Base-by-base conservation (phyloP, 139 green algal genomes). In the Micromonas commoda region DNA sequence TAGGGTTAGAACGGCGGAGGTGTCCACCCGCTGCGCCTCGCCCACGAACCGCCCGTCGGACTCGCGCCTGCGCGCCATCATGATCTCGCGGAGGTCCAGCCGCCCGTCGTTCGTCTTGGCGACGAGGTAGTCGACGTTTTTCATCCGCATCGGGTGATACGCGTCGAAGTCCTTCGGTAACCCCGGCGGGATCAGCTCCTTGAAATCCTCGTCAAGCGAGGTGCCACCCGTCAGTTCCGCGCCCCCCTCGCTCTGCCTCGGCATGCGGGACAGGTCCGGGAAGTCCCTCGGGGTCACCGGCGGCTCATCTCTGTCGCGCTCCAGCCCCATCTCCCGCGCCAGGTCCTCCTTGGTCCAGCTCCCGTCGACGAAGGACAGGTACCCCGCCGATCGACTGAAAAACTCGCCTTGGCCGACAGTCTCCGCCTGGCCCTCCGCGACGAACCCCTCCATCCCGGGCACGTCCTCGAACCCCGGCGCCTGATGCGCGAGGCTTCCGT, bases 291-390 rank as follows among this genome's bases (percentile, higher is more conserved):
- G 68, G 13, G 23, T 29, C 63, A 39, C 31, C 31, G 28, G 63
- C 63, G 28, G 31, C 31, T 39, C 28, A 31, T 70, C 63, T 16
- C 20, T 1, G 63, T 70, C 21, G 21, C 31, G 28, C 6, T 70
- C 31, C 63, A 70, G 2, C 24, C 68, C 68, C 21, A 75, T 38
- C 68, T 75, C 37, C n/a, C 68, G 68, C 68, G 29, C 53, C 19
- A 61, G 6, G 53, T 75, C 68, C 29, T 75, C 68, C 19, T 75
- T 39, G 37, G 19, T 63, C 21, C 31, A 75, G 23, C 53, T 39
- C 5, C 53, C 29, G 34, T 75, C 68, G 20, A 75, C 68, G 29
- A 75, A 75, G 6, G 68, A 75, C 38, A 75, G 61, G 33, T 75
- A 75, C 23, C 68, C 68, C 2, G 68, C 68, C 0, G 34, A 61